These are phyloP conservation scores for Talaromyces marneffei DNA, from an alignment of 2,329 filamentous ascomycete genomes.

Conservation along the genomic window DNA sequence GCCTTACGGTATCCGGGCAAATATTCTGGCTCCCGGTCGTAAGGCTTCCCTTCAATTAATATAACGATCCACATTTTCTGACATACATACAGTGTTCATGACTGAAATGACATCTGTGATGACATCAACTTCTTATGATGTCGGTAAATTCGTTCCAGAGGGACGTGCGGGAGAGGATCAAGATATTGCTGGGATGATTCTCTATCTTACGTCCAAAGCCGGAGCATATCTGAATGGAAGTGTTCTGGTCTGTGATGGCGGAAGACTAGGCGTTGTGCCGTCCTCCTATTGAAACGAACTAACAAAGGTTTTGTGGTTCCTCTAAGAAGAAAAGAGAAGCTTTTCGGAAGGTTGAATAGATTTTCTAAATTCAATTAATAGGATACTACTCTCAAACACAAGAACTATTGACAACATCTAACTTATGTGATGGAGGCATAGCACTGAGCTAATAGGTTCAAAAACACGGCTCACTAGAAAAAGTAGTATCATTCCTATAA, in stretches of 20 bases:
- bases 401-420: background rate
- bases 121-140: background rate
- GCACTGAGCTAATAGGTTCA: background rate
- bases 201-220: slow-evolving; percentile 48
- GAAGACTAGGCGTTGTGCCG: slow-evolving; percentile 9
- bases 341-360: background rate
- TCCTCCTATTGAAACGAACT: background rate
- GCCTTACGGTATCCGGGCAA: slow-evolving; percentile 18
- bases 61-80: background rate
- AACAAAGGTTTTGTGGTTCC: background rate
- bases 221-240: slow-evolving; percentile 52
- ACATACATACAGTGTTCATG: slow-evolving; percentile 1
- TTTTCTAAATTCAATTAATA: background rate
- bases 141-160: background rate
- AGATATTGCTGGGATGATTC: slow-evolving; percentile 46
- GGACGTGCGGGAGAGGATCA: slow-evolving; percentile 29
- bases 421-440: background rate
- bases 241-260: slow-evolving; percentile 46
- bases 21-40: slow-evolving; percentile 22
- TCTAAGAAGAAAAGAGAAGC: no score
- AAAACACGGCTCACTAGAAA: background rate
- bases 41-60: slow-evolving; percentile 11
- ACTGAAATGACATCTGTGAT: slow-evolving; percentile 9
- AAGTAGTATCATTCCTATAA: background rate
- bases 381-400: background rate